Conservation (phyloP, 2,329 filamentous ascomycete species). For the Penicillium sp. region DNA sequence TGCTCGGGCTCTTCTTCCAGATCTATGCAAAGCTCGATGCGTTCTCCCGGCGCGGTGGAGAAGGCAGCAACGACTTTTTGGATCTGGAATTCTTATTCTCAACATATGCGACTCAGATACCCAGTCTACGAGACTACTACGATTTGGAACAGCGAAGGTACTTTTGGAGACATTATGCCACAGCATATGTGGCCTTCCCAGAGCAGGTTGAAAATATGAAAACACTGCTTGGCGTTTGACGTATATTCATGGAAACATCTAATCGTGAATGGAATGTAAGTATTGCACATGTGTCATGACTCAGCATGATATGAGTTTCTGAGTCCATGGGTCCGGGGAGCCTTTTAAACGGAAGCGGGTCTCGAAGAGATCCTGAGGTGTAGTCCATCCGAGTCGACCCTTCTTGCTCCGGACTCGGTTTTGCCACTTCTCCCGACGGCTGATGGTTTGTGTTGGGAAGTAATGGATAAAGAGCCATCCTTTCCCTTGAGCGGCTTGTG, state of each 20-base stretch:
- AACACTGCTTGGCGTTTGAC: constrained; percentile 12
- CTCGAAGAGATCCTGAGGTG: constrained; percentile 24
- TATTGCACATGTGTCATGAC: constrained; percentile 7
- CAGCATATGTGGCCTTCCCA: constrained; percentile 16
- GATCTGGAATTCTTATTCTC: constrained; percentile 20
- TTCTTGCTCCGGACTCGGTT: constrained; percentile 26
- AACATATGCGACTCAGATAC: constrained; percentile 17
- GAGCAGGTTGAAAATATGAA: constrained; percentile 21
- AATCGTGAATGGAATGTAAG: constrained; percentile 6
- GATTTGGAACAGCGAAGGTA: constrained; percentile 15
- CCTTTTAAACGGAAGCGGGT: constrained; percentile 27
- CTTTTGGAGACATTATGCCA: constrained; percentile 18
- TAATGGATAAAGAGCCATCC: constrained; percentile 26
- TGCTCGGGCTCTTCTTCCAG: constrained; percentile 18
- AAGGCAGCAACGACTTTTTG: constrained; percentile 19
- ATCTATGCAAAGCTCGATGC: constrained; percentile 21
- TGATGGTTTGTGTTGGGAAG: constrained; percentile 24
- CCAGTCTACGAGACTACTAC: constrained; percentile 16
- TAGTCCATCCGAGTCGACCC: constrained; percentile 27
- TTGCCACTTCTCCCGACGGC: constrained; percentile 25
- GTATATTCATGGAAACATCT: constrained; percentile 1
- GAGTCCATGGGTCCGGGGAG: constrained; percentile 28
- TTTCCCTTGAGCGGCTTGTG: constrained; percentile 21
- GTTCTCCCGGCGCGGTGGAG: constrained; percentile 16
- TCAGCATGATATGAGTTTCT: constrained; percentile 21